Evolutionary conservation across 805 yeast species (phyloP).

Genomic region (Starmerella riodocensis): DNA sequence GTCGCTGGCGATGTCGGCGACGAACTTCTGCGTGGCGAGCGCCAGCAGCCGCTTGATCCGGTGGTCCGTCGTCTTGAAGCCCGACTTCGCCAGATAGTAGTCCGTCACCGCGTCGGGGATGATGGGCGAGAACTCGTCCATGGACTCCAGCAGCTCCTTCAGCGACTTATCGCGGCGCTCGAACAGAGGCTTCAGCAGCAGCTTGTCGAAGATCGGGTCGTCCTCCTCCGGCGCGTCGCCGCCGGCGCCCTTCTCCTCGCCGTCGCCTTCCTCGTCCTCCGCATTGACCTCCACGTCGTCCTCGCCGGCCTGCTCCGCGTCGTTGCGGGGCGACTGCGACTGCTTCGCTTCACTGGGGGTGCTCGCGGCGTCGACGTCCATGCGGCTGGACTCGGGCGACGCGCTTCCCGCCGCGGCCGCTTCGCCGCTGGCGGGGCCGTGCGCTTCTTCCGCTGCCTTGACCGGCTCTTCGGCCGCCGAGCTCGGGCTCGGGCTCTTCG

Average conservation of each 20-base stretch:
- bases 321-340: too few species aligned
- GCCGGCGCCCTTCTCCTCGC: not conserved
- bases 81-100: conserved; percentile 73
- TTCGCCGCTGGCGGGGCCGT: too few species aligned
- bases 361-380: too few species aligned
- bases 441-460: too few species aligned
- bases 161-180: conserved; percentile 29
- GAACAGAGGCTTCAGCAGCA: conserved; percentile 19
- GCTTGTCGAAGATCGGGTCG: conserved; percentile 19
- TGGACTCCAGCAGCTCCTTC: conserved; percentile 68
- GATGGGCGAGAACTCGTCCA: conserved; percentile 91
- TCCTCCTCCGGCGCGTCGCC: conserved; percentile 1
- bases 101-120: conserved; percentile 96
- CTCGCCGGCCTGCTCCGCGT: too few species aligned
- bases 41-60: conserved; percentile 76
- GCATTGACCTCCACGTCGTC: conserved; percentile 2
- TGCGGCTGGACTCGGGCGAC: too few species aligned
- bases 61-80: conserved; percentile 66
- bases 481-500: too few species aligned
- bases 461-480: too few species aligned
- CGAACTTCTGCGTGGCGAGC: conserved; percentile 88
- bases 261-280: conserved; percentile 2
- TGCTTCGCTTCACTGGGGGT: too few species aligned
- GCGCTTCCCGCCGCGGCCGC: too few species aligned
- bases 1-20: conserved; percentile 87